Base-by-base conservation (phyloP, 345 rosid species). In the Murraya koenigii region DNA sequence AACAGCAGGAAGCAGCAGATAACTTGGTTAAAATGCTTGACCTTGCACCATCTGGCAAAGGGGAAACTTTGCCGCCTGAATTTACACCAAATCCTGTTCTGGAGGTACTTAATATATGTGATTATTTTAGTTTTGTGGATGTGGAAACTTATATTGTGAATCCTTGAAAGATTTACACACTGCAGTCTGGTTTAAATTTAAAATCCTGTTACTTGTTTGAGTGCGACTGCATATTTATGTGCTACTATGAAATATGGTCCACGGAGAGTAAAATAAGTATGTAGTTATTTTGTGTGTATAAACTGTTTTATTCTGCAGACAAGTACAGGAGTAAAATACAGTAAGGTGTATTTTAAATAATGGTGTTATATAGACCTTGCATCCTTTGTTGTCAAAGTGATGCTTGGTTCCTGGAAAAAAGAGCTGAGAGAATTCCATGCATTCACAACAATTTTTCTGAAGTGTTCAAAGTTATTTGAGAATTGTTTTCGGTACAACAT, bases 71-170 rank as follows among this genome's bases (percentile, higher is more conserved):
- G 80, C 79, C 59, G 69, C 98, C 99, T 68, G 95, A 92, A 23
- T 88, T 92, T 69, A 92, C 93, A 22, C 98, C 97, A 49, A 96
- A 96, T 84, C 98, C 95, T 61, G 85, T 92, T 80, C 84, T 96
- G 76, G 91, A 92, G 93, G 98, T 93, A 87, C 41, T 55, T 14
- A 17, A 26, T 52, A 52, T 52, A 52, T 52, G 56, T 19, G 56
- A 6, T 52, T 52, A 17, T 52, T 52, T 52, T 52, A 22, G 20
- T 17, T 17, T 17, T 52, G 17, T 52, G 56, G 72, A 61, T 35
- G 20, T 72, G 35, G 7, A 44, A 49, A 22, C 61, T 30, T 54
- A 7, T 28, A 10, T 20, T 65, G 47, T 66, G n/a, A 66, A 38
- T 44, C 54, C 33, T 41, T 41, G 49, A 39, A 39, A 25, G 22